These are phyloP conservation scores for Melampsora allii-populina DNA, from an alignment of 1,284 basidiomycete genomes.

Conservation along the genomic window DNA sequence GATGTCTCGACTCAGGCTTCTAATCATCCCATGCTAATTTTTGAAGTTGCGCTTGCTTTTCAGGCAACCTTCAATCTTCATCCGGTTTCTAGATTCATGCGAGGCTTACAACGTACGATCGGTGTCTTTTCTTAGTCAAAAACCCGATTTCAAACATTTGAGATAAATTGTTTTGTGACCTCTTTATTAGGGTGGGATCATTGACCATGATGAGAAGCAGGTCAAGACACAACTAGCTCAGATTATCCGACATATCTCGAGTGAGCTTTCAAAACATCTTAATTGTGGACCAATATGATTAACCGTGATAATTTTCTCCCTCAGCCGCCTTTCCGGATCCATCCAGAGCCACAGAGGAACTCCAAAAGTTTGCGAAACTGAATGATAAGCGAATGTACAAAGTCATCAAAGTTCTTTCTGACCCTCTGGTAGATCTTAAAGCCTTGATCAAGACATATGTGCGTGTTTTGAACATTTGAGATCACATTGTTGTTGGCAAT, in stretches of 20 bases:
- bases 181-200: conserved; percentile 18
- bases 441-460: conserved; percentile 73
- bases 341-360: conserved; percentile 70
- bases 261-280: conserved; percentile 55
- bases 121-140: background rate
- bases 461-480: conserved; percentile 47
- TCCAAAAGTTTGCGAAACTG: conserved; percentile 75
- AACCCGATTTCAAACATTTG: background rate
- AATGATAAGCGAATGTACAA: conserved; percentile 86
- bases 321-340: conserved; percentile 65
- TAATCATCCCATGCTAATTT: conserved; percentile 55
- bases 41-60: conserved; percentile 8
- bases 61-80: conserved; percentile 64
- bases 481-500: background rate
- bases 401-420: conserved; percentile 73
- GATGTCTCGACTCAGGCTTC: conserved; percentile 59
- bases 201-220: conserved; percentile 14
- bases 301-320: conserved; percentile 53
- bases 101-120: conserved; percentile 73
- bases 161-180: background rate
- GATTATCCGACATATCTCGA: conserved; percentile 13
- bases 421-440: conserved; percentile 77
- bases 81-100: conserved; percentile 67
- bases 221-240: conserved; percentile 31
- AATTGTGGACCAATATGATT: conserved; percentile 62